A percentile compares a stretch with the other conserved stretches of the same genome.
These are phyloP conservation scores for Taxawa tesnikishii DNA, from an alignment of 2,329 filamentous ascomycete genomes.

Conservation along the genomic window DNA sequence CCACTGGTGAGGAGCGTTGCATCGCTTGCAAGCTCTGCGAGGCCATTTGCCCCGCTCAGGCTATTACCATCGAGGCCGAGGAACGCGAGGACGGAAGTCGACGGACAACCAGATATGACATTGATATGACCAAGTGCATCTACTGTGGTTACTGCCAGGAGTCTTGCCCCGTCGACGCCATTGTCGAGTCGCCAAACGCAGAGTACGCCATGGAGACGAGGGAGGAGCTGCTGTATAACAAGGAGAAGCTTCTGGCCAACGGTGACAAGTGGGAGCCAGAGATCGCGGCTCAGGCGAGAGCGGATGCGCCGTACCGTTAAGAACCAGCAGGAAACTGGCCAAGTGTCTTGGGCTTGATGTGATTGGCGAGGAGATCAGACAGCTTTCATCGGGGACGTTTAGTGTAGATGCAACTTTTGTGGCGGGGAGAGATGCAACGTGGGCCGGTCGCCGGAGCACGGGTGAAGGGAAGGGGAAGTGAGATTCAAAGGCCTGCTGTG, in stretches of 20 bases:
- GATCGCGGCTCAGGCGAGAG: slow-evolving; percentile 79
- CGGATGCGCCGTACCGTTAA: slow-evolving; percentile 57
- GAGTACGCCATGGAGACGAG: slow-evolving; percentile 11
- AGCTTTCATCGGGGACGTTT: too few species aligned
- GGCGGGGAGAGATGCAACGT: too few species aligned
- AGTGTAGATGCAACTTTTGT: too few species aligned
- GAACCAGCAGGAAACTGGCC: not conserved
- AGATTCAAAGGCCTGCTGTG: too few species aligned
- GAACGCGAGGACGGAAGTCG: slow-evolving; percentile 93
- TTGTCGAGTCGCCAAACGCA: slow-evolving; percentile 39
- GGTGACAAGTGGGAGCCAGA: slow-evolving; percentile 79
- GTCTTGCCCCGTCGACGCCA: slow-evolving; percentile 95
- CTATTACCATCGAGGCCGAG: slow-evolving; percentile 98
- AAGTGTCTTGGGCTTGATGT: too few species aligned
- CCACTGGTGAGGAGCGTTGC: slow-evolving; percentile 94
- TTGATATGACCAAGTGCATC: slow-evolving; percentile 99
- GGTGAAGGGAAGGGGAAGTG: too few species aligned
- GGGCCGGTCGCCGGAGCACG: too few species aligned
- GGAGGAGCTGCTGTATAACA: slow-evolving; percentile 84
- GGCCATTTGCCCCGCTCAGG: slow-evolving; percentile 93
- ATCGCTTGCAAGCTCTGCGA: slow-evolving; percentile 99
- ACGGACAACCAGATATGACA: slow-evolving; percentile 94
- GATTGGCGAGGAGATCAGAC: too few species aligned
- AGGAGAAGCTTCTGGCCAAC: slow-evolving; percentile 51
- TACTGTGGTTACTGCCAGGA: slow-evolving; percentile 99